These are phyloP conservation scores for Tetragonia tetragonoides DNA, from an alignment of 148 eudicot species.

Conservation along the genomic window DNA sequence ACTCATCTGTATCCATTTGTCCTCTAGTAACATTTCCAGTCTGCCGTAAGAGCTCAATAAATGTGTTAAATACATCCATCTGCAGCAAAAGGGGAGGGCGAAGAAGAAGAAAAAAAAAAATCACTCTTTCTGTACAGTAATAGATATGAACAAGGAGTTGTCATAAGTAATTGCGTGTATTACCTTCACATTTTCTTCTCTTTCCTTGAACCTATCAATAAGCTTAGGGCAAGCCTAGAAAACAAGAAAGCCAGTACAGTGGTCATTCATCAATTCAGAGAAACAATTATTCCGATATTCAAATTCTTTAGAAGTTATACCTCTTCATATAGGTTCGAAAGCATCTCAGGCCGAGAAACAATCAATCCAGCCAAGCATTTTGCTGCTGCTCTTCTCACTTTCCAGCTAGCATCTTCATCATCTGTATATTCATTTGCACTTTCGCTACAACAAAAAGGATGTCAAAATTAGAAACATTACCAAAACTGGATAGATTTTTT, in stretches of 20 bases:
- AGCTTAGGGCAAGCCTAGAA: slow-evolving; percentile 91
- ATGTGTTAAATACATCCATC: slow-evolving; percentile 97
- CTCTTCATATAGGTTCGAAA: slow-evolving; percentile 74
- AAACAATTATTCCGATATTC: not conserved
- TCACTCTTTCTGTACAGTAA: slow-evolving; percentile 6
- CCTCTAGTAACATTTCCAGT: slow-evolving; percentile 94
- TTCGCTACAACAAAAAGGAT: slow-evolving; percentile 54
- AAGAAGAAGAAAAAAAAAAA: not conserved
- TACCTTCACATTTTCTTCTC: slow-evolving; percentile 98
- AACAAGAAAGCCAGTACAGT: slow-evolving; percentile 10
- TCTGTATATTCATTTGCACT: slow-evolving; percentile 96
- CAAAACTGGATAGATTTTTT: not conserved
- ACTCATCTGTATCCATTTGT: slow-evolving; percentile 66
- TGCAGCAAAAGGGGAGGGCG: slow-evolving; percentile 34
- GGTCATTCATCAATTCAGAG: not conserved
- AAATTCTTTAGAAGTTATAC: slow-evolving; percentile 32
- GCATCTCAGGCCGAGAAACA: slow-evolving; percentile 98
- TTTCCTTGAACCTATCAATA: slow-evolving; percentile 91
- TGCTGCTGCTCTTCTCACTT: slow-evolving; percentile 97
- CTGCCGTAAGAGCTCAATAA: slow-evolving; percentile 91
- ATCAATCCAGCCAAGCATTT: slow-evolving; percentile 90
- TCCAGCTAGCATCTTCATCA: slow-evolving; percentile 99
- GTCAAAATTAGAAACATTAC: not conserved
- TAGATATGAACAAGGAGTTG: not conserved
- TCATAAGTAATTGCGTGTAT: not conserved